phyloP scores from a whole-genome alignment of 2,329 filamentous ascomycete species.

The Colletotrichum melonis region DNA sequence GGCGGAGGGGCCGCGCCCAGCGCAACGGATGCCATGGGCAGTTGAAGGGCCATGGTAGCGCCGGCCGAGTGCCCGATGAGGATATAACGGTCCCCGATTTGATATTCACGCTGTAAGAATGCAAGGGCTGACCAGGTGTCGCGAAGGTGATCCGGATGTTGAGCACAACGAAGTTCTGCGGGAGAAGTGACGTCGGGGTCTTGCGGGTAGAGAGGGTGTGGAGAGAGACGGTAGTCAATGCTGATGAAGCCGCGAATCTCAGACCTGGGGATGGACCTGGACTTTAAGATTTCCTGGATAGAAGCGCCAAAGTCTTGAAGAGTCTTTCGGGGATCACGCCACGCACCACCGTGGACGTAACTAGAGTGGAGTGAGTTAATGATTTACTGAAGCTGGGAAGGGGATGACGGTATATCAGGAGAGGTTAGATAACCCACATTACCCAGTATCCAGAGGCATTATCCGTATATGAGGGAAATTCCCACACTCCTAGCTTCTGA shows the following conservation, averaged over 20 bases:
- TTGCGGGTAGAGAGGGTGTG: constrained; percentile 57
- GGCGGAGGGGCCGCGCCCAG: constrained; percentile 38
- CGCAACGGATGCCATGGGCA: constrained; percentile 57
- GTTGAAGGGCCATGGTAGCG: constrained; percentile 72
- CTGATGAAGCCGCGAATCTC: constrained; percentile 71
- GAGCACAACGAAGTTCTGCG: constrained; percentile 53
- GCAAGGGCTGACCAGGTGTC: constrained; percentile 66
- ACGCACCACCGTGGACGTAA: constrained; percentile 73
- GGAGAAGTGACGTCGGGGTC: constrained; percentile 36
- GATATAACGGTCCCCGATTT: constrained; percentile 62
- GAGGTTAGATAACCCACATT: constrained; percentile 44
- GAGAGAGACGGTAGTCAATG: constrained; percentile 71
- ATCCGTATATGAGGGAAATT: constrained; percentile 39
- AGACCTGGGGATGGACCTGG: constrained; percentile 39
- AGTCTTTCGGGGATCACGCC: constrained; percentile 67
- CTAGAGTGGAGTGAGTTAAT: constrained; percentile 39
- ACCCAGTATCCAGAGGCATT: constrained; percentile 46
- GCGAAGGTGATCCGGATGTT: constrained; percentile 69
- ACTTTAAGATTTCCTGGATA: constrained; percentile 54
- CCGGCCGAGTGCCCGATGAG: constrained; percentile 73
- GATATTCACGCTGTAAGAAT: constrained; percentile 58
- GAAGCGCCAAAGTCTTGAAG: constrained; percentile 58
- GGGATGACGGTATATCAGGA: not conserved
- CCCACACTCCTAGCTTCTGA: constrained; percentile 60
- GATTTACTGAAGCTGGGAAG: not conserved